Conservation (phyloP, 176 grass and related monocot species). For the Phoenix roebelenii region DNA sequence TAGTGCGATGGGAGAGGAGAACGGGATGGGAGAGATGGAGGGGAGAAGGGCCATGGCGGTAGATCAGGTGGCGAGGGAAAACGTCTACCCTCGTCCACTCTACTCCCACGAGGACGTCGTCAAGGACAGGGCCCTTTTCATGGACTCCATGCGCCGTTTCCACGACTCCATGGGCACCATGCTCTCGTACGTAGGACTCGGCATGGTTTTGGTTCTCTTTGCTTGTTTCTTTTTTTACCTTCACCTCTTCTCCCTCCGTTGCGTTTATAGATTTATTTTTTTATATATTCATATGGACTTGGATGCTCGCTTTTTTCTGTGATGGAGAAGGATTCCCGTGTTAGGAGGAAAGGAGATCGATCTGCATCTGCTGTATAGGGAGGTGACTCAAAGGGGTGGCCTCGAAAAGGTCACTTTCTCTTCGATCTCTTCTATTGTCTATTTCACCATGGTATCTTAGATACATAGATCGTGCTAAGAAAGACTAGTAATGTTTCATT, state of each 20-base stretch:
- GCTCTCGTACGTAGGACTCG: constrained; percentile 23
- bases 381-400: constrained; percentile 46
- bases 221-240: neutral
- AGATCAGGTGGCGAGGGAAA: constrained; percentile 5
- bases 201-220: too few relatives aligned
- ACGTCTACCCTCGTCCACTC: constrained; percentile 30
- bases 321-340: constrained; percentile 36
- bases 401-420: constrained; percentile 31
- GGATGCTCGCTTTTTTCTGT: neutral
- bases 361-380: constrained; percentile 45
- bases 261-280: constrained; percentile 11
- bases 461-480: constrained; percentile 12
- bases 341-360: constrained; percentile 54
- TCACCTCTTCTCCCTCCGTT: constrained; percentile 16
- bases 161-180: constrained; percentile 36
- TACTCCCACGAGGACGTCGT: constrained; percentile 26
- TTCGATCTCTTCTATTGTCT: neutral
- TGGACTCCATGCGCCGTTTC: constrained; percentile 36
- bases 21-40: neutral
- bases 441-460: too few relatives aligned
- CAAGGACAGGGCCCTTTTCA: constrained; percentile 27
- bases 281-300: neutral
- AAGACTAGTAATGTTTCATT: too few relatives aligned
- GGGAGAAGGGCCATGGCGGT: too few relatives aligned
- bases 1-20: constrained; percentile 21